Percentiles rank a stretch among this genome's conserved stretches.
phyloP scores from a whole-genome alignment of 2,329 filamentous ascomycete species.

The Ophiobolus disseminans region DNA sequence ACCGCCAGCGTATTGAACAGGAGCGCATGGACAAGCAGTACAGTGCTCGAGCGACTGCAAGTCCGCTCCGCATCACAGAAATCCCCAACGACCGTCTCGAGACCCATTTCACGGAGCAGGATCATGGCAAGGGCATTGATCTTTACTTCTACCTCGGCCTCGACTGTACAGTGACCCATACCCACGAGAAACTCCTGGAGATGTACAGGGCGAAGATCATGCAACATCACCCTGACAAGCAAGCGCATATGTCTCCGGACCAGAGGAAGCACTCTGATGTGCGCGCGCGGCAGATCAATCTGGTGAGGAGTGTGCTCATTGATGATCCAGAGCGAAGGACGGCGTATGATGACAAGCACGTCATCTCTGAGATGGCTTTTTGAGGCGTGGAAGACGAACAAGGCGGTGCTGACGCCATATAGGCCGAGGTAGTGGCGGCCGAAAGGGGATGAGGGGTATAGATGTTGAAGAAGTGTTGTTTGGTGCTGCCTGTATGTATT shows the following conservation, averaged over 20 bases:
- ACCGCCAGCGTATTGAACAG: no score
- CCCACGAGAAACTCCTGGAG: neutral
- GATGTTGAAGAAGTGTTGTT: no score
- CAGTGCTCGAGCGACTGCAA: no score
- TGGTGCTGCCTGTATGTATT: no score
- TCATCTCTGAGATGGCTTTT: constrained; percentile 1
- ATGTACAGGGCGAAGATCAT: neutral
- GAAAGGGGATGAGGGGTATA: no score
- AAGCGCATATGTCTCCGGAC: neutral
- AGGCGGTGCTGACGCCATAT: no score
- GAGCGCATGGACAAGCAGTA: no score
- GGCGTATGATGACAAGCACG: constrained; percentile 10
- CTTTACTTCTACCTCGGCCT: neutral
- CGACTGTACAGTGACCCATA: neutral
- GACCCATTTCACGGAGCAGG: no score
- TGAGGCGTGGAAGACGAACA: constrained; percentile 8
- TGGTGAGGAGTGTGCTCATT: constrained; percentile 4
- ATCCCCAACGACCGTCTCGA: no score
- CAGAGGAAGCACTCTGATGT: neutral
- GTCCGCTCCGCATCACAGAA: no score
- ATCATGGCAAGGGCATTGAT: no score
- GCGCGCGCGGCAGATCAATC: constrained; percentile 7
- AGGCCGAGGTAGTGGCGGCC: no score
- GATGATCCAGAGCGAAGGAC: constrained; percentile 4
- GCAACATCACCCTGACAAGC: neutral